Base-by-base conservation (phyloP, 148 eudicot species). In the Chenopodium formosanum region DNA sequence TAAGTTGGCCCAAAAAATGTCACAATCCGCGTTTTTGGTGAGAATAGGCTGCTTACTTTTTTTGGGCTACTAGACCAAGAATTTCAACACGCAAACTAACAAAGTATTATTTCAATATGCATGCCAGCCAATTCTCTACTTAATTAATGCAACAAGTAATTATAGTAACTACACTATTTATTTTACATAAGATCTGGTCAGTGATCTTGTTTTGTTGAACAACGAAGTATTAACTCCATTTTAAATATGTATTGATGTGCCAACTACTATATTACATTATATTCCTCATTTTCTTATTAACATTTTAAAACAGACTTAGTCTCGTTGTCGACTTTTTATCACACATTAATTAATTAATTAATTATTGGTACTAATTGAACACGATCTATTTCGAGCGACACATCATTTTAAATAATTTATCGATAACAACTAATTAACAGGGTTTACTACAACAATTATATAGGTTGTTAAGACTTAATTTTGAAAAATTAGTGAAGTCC, bases 121-220 rank as follows among this genome's bases (percentile, higher is more conserved):
- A 74, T 81, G 83, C 73, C 83, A 81, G 56, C 83, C 83, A 73
- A 81, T 65, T 81, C 27, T 31, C 8, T 56, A 64, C 25, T 70
- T 56, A 58, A 48, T 56, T 47, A 81, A 31, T 22, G 46, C 73
- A 31, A 74, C 32, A 74, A 48, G 48, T 9, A 7, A n/a, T 65
- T 32, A 29, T 53, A 70, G 62, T 62, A 72, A 60, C 56, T 37
- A 73, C 58, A 74, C 66, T 66, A 81, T 2, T 74, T 74, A 64
- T 29, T 20, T 13, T 64, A 74, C 50, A 34, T 2, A 81, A 64
- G 78, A 81, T 74, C 71, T 27, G 22, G 73, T 81, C 83, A 47
- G n/a, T 73, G 22, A 80, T 73, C 60, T 48, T 74, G 20, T 2
- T 10, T 29, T 64, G 44, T 50, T 29, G 60, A 29, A 10, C 48